Base-by-base conservation (phyloP, 495 filamentous ascomycete species). In the Daldinia concentrica region DNA sequence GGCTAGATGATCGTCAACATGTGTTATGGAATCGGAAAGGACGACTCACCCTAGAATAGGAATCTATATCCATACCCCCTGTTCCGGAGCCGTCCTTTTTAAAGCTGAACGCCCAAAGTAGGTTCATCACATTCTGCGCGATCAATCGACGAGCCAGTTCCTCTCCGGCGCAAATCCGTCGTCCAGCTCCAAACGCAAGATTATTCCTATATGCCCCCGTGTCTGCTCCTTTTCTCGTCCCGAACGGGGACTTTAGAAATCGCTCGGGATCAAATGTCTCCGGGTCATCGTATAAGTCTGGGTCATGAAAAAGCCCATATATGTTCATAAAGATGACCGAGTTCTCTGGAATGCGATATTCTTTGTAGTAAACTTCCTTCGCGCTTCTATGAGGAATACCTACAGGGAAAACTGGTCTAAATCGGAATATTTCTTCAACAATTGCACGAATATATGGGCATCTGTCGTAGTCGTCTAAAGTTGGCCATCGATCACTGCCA, bases 91-190 rank as follows among this genome's bases (percentile, higher is more conserved):
- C 26, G 26, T 55, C 51, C 8, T 55, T 55, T 17, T 55, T 55
- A 26, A 55, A 55, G 27, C 14, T 6, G 27, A 55, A 55, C 11
- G 24, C 27, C 51, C 51, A 55, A 30, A 55, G 24, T 0, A 55
- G 6, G 27, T 30, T 29, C 51, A 55, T 55, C 27, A 24, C 51
- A 11, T 55, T 55, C 24, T 26, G 14, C 4, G 51, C 22, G 51
- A 55, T 55, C n/a, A 55, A 26, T 9, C 51, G 51, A 29, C 51
- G 51, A 55, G 51, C 51, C 24, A 55, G 27, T 17, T 27, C 26
- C 51, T 55, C 51, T 30, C 51, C 51, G 4, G 51, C 51, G 15
- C 51, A 55, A 30, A 55, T 55, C 51, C 51, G 51, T 6, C 51
- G 22, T 30, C 51, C 51, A 30, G 51, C 51, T n/a, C 51, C 51